Evolutionary conservation across 345 rosid species (phyloP).

Genomic region (Xanthoceras sorbifolium): DNA sequence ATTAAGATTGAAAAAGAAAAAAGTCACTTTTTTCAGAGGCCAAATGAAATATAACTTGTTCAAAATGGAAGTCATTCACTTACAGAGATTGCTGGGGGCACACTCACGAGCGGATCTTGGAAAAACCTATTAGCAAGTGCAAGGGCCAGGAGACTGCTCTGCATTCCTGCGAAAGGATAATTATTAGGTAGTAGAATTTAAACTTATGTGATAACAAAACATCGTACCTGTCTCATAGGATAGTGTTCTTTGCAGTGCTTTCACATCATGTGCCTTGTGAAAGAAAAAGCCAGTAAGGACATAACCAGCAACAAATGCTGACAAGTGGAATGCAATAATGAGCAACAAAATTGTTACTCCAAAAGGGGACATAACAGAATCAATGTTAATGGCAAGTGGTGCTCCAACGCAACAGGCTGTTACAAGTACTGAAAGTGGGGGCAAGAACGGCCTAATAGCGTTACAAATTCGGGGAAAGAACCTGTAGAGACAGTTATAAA

Average conservation of each 20-base stretch:
- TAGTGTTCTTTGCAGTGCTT: slow-evolving; percentile 81
- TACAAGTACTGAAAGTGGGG: slow-evolving; percentile 74
- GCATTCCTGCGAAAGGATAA: slow-evolving; percentile 69
- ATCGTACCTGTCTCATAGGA: slow-evolving; percentile 82
- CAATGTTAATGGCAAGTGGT: slow-evolving; percentile 80
- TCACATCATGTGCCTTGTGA: slow-evolving; percentile 49
- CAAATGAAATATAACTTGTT: not conserved
- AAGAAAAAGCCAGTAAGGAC: slow-evolving; percentile 59
- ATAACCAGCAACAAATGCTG: slow-evolving; percentile 78
- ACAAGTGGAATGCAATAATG: slow-evolving; percentile 63
- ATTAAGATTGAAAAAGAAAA: not conserved
- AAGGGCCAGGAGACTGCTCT: slow-evolving; percentile 93
- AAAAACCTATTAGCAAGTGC: slow-evolving; percentile 91
- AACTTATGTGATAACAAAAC: slow-evolving; percentile 4
- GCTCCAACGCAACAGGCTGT: slow-evolving; percentile 93
- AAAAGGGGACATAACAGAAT: slow-evolving; percentile 71
- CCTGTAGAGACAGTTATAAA: slow-evolving; percentile 42
- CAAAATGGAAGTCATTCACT: slow-evolving; percentile 25
- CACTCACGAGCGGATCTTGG: slow-evolving; percentile 87
- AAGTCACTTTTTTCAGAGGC: not conserved
- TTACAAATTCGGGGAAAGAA: slow-evolving; percentile 66
- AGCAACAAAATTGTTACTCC: slow-evolving; percentile 57
- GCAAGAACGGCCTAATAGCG: slow-evolving; percentile 70
- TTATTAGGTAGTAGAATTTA: slow-evolving; percentile 10
- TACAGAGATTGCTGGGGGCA: slow-evolving; percentile 94